Base-by-base conservation (phyloP, 2,329 filamentous ascomycete genomes). In the Cryphonectria japonica region DNA sequence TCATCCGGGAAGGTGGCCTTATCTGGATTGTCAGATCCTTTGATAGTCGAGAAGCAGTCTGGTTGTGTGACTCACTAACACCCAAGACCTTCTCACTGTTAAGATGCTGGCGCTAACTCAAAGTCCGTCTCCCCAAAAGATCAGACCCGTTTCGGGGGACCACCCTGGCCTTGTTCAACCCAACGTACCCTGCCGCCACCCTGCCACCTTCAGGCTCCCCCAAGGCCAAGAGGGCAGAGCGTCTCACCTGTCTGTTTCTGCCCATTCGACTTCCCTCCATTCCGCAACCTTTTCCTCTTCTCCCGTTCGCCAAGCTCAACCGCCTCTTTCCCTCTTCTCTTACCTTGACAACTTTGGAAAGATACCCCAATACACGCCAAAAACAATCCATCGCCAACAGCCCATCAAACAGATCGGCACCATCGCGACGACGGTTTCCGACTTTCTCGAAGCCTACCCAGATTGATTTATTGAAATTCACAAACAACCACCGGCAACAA, bases 131-230 rank as follows among this genome's bases (percentile, higher is more conserved):
- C 32, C 22, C 61, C 37, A 39, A n/a, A 19, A 62, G 60, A 39
- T 46, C 57, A 61, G 66, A 62, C 57, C 59, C 62, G 66, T 61
- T 68, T 62, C 66, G 57, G 66, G 66, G 57, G 66, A 68, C 57
- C 37, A 68, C 66, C 66, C 66, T 68, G 66, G 39, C 66, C 39
- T 26, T 26, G 39, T 29, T 16, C 39, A 43, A n/a, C 61, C 37
- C 5, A 22, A 37, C 37, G 19, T 50, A 43, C 62, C 62, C 62
- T 46, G 39, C 61, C 61, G 13, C 61, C 37, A 14, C n/a, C 39
- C 62, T 43, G n/a, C 61, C 61, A 11, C 26, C 3, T 22, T 26
- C 39, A 41, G 39, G 34, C 22, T 26, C 60, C 46, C 46, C 46
- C 19, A 2, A 50, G 34, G 62, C 34, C 62, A 37, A 65, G 41